These are phyloP conservation scores for Penicillium cinerascens DNA, from an alignment of 495 filamentous ascomycete species.

Conservation along the genomic window DNA sequence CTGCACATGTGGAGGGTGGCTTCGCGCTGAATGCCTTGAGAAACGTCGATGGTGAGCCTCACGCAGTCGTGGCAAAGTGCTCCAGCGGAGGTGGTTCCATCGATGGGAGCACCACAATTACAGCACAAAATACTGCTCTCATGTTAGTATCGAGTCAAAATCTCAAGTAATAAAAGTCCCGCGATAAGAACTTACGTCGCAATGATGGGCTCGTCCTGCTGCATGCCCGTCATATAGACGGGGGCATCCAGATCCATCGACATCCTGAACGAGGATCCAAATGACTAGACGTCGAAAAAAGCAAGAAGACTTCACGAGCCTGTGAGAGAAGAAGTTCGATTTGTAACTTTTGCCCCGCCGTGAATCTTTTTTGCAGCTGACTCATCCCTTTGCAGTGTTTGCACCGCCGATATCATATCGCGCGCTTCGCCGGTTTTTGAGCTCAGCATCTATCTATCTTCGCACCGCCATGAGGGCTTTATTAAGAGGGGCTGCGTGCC, in stretches of 20 bases:
- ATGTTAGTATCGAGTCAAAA: conserved; percentile 12
- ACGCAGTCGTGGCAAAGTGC: conserved; percentile 94
- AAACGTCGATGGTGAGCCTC: conserved; percentile 87
- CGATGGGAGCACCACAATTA: conserved; percentile 91
- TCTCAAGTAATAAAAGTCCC: conserved; percentile 10
- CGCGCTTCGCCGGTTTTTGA: conserved; percentile 6
- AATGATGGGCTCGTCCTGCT: conserved; percentile 42
- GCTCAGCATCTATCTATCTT: conserved; percentile 10
- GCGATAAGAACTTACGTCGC: conserved; percentile 54
- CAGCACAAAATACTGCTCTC: conserved; percentile 77
- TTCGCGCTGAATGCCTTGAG: conserved; percentile 88
- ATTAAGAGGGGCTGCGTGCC: conserved; percentile 25
- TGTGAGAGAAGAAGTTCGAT: conserved; percentile 14
- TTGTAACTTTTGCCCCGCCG: conserved; percentile 32
- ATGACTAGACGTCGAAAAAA: conserved; percentile 5
- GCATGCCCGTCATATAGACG: conserved; percentile 50
- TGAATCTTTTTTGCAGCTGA: conserved; percentile 25
- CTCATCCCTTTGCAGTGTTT: conserved; percentile 29
- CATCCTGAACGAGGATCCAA: conserved; percentile 37
- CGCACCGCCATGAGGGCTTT: conserved; percentile 29
- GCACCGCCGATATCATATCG: conserved; percentile 8
- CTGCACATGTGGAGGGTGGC: conserved; percentile 77
- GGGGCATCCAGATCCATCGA: conserved; percentile 70
- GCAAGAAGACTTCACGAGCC: conserved; percentile 3
- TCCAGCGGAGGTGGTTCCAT: conserved; percentile 80